Evolutionary conservation across 306 rosid genomes (phyloP), one percentile per base, ranked within the genome.

Genomic region (Mucuna pruriens): DNA sequence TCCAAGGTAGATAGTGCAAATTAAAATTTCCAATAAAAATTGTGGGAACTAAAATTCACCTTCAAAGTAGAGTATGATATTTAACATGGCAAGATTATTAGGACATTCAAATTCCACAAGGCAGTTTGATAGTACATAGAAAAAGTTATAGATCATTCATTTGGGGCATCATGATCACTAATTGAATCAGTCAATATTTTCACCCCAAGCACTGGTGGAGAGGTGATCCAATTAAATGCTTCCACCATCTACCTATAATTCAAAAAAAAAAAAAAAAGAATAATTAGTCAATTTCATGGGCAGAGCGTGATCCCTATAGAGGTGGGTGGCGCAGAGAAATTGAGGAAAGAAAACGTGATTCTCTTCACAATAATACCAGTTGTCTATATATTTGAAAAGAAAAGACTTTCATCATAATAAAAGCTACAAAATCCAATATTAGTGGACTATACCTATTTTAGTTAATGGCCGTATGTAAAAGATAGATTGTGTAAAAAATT

Each of bases 21-120:
- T 52, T 51, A 82, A 73, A 77, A 15, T 77, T 75, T 10, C 61
- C 8, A 55, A 67, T 67, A 66, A 74, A 70, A 68, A 79, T 17
- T 74, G 63, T 77, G 25, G 2, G 42, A 0, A 5, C 2, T 0
- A 11, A 40, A 26, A 29, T 16, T 16, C 29, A 46, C 69, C 86
- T 81, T 85, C 82, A 78, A 38, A 46, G 17, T 4, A 75, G 74
- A 49, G 54, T 44, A 39, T 48, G 79, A 65, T 78, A 63, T 54
- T n/a, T 46, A 69, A 51, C 42, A 7, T 22, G 29, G 29, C 17
- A 68, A 71, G 67, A 42, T 11, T 42, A 71, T 55, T 72, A 74
- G 29, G 70, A n/a, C 63, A 76, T 62, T 76, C 61, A 62, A 79
- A 80, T 72, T 61, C 55, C 73, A 74, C 74, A 77, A 72, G 76